phyloP scores from a whole-genome alignment of 176 grass and related monocot species.

The Ananas comosus region DNA sequence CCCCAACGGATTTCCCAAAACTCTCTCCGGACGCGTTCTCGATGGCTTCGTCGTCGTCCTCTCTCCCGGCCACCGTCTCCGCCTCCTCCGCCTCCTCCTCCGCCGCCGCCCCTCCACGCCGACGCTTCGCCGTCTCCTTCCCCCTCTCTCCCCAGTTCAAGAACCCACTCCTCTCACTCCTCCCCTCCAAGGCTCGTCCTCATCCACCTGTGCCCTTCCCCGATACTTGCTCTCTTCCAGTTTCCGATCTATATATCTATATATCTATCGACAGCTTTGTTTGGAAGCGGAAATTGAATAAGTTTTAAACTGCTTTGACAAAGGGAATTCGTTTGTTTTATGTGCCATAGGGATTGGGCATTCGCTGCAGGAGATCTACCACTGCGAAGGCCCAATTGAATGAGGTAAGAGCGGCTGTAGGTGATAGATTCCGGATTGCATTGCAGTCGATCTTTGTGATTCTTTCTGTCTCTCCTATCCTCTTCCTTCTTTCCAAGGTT shows the following conservation, averaged over 20 bases:
- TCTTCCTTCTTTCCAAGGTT: constrained; percentile 4
- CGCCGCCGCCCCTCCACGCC: background rate
- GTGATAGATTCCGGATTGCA: background rate
- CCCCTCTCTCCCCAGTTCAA: background rate
- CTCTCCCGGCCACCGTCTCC: too few relatives aligned
- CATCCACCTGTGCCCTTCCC: background rate
- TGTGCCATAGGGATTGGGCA: background rate
- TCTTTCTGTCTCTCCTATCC: background rate
- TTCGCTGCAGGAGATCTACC: background rate
- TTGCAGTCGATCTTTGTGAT: background rate
- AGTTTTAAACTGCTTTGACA: too few relatives aligned
- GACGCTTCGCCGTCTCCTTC: background rate
- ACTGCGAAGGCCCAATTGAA: constrained; percentile 13
- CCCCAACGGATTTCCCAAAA: too few relatives aligned
- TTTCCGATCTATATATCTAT: background rate
- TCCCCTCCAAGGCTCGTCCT: constrained; percentile 1
- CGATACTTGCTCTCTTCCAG: too few relatives aligned
- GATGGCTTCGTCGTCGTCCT: too few relatives aligned
- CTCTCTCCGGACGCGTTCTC: too few relatives aligned
- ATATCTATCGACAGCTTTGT: background rate
- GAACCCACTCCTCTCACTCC: constrained; percentile 1
- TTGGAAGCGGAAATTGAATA: background rate
- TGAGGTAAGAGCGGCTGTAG: constrained; percentile 2
- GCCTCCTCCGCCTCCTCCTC: too few relatives aligned
- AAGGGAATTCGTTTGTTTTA: too few relatives aligned